Conservation (phyloP, 2,329 filamentous ascomycete species). For the Fusarium annulatum region DNA sequence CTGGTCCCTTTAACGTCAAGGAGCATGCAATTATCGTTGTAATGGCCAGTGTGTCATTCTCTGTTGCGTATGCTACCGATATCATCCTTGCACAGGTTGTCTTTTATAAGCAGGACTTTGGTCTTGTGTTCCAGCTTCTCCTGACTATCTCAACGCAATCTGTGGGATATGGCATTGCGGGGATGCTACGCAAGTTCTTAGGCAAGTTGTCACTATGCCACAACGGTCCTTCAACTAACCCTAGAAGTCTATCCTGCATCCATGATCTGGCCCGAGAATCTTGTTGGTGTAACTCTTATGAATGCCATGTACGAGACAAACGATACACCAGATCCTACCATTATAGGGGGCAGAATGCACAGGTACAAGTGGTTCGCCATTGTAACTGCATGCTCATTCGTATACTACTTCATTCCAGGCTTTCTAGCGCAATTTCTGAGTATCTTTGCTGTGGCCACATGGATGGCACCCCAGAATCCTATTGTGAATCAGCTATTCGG, state of each 20-base stretch:
- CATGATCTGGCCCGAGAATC: slow-evolving; percentile 79
- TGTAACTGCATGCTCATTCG: slow-evolving; percentile 66
- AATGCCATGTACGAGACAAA: slow-evolving; percentile 77
- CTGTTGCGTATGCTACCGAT: slow-evolving; percentile 77
- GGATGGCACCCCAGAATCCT: slow-evolving; percentile 75
- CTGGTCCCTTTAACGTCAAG: slow-evolving; percentile 76
- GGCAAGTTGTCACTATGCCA: slow-evolving; percentile 52
- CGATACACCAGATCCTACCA: slow-evolving; percentile 59
- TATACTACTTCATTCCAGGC: slow-evolving; percentile 77
- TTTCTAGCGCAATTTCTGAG: slow-evolving; percentile 76
- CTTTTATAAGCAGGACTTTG: slow-evolving; percentile 78
- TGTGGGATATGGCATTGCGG: slow-evolving; percentile 75
- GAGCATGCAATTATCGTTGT: slow-evolving; percentile 76
- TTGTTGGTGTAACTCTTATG: slow-evolving; percentile 75
- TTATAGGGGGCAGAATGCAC: slow-evolving; percentile 73
- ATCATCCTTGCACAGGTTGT: slow-evolving; percentile 77
- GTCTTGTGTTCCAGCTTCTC: slow-evolving; percentile 73
- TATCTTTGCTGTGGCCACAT: slow-evolving; percentile 77
- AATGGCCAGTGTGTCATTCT: slow-evolving; percentile 78
- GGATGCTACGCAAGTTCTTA: slow-evolving; percentile 73
- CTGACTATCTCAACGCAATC: slow-evolving; percentile 76
- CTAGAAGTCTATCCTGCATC: slow-evolving; percentile 69
- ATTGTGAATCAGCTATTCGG: slow-evolving; percentile 80
- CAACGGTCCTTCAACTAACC: slow-evolving; percentile 6
- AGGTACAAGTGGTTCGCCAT: slow-evolving; percentile 73